phyloP scores from a whole-genome alignment of 108 stramenopile species.

The Craspedostauros australis region DNA sequence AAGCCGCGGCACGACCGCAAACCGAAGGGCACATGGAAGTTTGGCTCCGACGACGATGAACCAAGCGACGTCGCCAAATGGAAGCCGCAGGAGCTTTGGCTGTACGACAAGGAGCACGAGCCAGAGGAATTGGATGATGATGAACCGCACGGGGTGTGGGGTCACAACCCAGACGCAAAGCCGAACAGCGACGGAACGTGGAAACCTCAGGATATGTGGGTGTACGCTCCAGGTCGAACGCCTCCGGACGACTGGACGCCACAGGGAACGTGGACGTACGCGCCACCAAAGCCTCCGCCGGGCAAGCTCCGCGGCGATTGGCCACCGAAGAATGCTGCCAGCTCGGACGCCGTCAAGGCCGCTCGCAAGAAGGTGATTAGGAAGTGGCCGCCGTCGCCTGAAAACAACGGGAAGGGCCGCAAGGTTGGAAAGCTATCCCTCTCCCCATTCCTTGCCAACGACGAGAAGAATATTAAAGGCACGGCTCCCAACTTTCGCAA shows the following conservation, averaged over 20 bases:
- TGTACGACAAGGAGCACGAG: not conserved
- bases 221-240: constrained; percentile 7
- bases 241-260: constrained; percentile 11
- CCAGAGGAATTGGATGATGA: constrained; percentile 7
- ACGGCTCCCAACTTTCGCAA: no score
- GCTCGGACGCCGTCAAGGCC: no score
- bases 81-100: not conserved
- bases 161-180: constrained; percentile 3
- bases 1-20: not conserved
- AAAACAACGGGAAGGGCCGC: no score
- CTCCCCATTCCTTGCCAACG: no score
- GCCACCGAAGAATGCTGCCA: no score
- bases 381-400: no score
- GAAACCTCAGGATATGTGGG: constrained; percentile 6
- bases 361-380: no score
- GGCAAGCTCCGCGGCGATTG: no score
- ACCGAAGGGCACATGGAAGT: constrained; percentile 5
- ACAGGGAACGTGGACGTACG: constrained; percentile 6
- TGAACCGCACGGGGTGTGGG: constrained; percentile 12
- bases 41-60: constrained; percentile 6
- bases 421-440: no score
- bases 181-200: constrained; percentile 11
- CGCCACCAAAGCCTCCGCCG: no score
- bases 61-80: constrained; percentile 2
- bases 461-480: no score